Percentiles rank a stretch among this genome's conserved stretches.
Conservation (phyloP, 1,139 yeast genomes). For the Hyphopichia burtonii region DNA sequence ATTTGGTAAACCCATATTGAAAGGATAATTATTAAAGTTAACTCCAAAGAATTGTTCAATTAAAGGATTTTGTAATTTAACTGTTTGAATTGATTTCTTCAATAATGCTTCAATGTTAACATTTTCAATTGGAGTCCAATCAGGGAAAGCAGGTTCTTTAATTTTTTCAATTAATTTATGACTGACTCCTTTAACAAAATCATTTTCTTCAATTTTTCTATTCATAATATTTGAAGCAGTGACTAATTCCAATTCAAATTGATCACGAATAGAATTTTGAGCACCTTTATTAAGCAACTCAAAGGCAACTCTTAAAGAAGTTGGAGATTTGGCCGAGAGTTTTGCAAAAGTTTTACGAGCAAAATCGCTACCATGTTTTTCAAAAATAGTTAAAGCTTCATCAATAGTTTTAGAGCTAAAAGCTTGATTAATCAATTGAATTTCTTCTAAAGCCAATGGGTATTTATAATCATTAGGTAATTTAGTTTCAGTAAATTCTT, state of each 20-base stretch:
- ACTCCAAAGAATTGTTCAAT: constrained; percentile 47
- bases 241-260: constrained; percentile 70
- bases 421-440: constrained; percentile 64
- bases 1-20: constrained; percentile 76
- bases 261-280: constrained; percentile 57
- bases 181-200: constrained; percentile 74
- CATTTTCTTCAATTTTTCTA: constrained; percentile 52
- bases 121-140: constrained; percentile 38
- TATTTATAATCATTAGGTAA: constrained; percentile 66
- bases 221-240: constrained; percentile 77
- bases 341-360: constrained; percentile 60
- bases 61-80: constrained; percentile 36
- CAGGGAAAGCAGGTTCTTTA: constrained; percentile 48
- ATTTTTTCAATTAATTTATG: constrained; percentile 69
- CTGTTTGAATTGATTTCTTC: constrained; percentile 26
- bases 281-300: constrained; percentile 67
- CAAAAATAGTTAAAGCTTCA: constrained; percentile 58
- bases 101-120: constrained; percentile 13
- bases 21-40: constrained; percentile 67
- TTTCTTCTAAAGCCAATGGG: constrained; percentile 55
- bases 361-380: constrained; percentile 59
- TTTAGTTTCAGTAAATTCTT: constrained; percentile 69
- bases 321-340: constrained; percentile 63
- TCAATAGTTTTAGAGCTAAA: constrained; percentile 63
- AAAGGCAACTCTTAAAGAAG: constrained; percentile 75